Percentiles rank a stretch among this genome's conserved stretches.
phyloP scores from a whole-genome alignment of 352 stramenopile species.

The Elongisporangium prolatum region DNA sequence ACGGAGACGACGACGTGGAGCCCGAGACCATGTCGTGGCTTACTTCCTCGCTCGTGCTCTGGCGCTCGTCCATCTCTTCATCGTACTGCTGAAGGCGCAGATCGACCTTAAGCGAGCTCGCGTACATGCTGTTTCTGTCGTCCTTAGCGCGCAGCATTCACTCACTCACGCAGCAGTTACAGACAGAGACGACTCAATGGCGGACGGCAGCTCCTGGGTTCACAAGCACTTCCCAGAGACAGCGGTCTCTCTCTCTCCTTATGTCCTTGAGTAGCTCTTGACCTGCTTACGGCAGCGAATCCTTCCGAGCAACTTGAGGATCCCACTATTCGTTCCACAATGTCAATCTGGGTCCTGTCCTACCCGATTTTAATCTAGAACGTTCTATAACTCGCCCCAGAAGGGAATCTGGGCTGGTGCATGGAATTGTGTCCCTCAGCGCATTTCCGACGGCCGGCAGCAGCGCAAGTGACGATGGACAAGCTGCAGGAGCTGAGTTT shows the following conservation, averaged over 20 bases:
- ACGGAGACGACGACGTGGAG: conserved; percentile 26
- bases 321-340: neutral
- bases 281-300: neutral
- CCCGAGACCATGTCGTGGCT: conserved; percentile 4
- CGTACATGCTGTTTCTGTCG: conserved; percentile 6
- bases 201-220: neutral
- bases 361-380: neutral
- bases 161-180: neutral
- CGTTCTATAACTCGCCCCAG: conserved; percentile 2
- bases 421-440: neutral
- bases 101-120: conserved; percentile 7
- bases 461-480: conserved; percentile 49
- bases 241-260: neutral
- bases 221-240: neutral
- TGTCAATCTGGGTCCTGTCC: neutral
- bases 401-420: neutral
- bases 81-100: conserved; percentile 6
- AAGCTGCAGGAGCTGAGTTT: conserved; percentile 87
- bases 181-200: neutral
- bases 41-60: conserved; percentile 8
- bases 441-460: conserved; percentile 4
- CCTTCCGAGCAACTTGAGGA: neutral
- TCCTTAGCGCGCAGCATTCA: neutral
- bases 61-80: conserved; percentile 14
- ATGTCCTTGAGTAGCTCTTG: neutral